Percentiles rank a stretch among this genome's conserved stretches.
phyloP scores from a whole-genome alignment of 2,329 filamentous ascomycete species.

The Rachicladosporium sp. region DNA sequence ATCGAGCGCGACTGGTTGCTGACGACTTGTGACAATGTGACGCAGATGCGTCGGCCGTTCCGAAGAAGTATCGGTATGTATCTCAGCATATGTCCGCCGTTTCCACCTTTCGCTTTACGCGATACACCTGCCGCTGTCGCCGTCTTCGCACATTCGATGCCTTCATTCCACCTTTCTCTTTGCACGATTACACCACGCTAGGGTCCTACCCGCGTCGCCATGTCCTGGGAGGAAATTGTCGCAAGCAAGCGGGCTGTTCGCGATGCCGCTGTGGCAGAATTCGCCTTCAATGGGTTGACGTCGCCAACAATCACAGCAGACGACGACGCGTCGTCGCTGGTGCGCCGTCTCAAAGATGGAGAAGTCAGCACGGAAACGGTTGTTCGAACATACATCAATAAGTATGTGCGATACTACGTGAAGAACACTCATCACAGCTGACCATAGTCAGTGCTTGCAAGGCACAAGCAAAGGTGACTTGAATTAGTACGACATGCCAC shows the following conservation, averaged over 20 bases:
- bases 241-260: constrained; percentile 1
- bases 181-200: too few species aligned
- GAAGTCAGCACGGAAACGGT: constrained; percentile 7
- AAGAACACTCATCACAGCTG: not conserved
- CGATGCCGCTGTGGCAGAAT: not conserved
- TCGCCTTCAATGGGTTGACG: not conserved
- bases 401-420: constrained; percentile 2
- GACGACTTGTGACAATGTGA: too few species aligned
- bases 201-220: too few species aligned
- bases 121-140: too few species aligned
- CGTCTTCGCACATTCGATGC: too few species aligned
- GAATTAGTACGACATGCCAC: not conserved
- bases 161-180: too few species aligned
- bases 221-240: constrained; percentile 1
- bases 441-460: constrained; percentile 6
- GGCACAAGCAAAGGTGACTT: constrained; percentile 10
- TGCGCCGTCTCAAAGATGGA: not conserved
- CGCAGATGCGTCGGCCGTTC: too few species aligned
- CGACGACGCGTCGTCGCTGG: not conserved
- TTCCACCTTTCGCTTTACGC: too few species aligned
- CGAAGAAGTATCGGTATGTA: too few species aligned
- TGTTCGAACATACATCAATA: constrained; percentile 8
- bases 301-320: not conserved
- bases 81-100: too few species aligned
- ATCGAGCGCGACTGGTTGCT: too few species aligned